A percentile compares a stretch with the other conserved stretches of the same genome.
Conservation (phyloP, 208 protist genomes). For the Crithidia acanthocephali region DNA sequence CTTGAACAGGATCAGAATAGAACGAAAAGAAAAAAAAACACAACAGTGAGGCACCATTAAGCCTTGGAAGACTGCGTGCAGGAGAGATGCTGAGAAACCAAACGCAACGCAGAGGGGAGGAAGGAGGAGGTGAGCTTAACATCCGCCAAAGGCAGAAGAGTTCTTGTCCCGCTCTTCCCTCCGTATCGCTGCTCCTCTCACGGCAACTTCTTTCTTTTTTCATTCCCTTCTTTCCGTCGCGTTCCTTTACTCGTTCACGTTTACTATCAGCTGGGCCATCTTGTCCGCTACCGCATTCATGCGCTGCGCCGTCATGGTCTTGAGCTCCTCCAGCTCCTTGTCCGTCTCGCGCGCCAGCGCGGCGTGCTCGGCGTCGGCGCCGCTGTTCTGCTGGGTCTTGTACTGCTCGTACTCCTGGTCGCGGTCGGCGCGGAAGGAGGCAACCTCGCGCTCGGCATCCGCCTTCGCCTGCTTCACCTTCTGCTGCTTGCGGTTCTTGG, state of each 20-base stretch:
- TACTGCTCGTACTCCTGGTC: conserved; percentile 80
- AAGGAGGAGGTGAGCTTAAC: no score
- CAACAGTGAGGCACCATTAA: no score
- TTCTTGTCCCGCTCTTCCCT: background rate
- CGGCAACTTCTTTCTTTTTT: background rate
- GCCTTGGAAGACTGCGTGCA: no score
- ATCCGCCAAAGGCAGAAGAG: no score
- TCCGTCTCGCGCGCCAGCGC: conserved; percentile 71
- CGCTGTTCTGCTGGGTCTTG: conserved; percentile 48
- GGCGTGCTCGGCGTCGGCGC: conserved; percentile 64
- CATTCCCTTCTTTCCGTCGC: background rate
- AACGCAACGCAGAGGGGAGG: no score
- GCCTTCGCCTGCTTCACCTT: conserved; percentile 86
- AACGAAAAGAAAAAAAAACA: no score
- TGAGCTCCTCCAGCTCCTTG: conserved; percentile 63
- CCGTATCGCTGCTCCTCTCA: no score
- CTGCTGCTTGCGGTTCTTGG: conserved; percentile 80
- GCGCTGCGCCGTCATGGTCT: conserved; percentile 54
- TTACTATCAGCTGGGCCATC: conserved; percentile 69
- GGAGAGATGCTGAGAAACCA: no score
- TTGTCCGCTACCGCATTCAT: conserved; percentile 67
- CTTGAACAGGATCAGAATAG: no score
- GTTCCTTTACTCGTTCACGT: conserved; percentile 39
- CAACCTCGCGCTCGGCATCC: conserved; percentile 84
- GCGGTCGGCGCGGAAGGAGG: conserved; percentile 73